Evolutionary conservation across 345 rosid genomes (phyloP), one percentile per base, ranked within the genome.

Genomic region (Citrus trifoliata): DNA sequence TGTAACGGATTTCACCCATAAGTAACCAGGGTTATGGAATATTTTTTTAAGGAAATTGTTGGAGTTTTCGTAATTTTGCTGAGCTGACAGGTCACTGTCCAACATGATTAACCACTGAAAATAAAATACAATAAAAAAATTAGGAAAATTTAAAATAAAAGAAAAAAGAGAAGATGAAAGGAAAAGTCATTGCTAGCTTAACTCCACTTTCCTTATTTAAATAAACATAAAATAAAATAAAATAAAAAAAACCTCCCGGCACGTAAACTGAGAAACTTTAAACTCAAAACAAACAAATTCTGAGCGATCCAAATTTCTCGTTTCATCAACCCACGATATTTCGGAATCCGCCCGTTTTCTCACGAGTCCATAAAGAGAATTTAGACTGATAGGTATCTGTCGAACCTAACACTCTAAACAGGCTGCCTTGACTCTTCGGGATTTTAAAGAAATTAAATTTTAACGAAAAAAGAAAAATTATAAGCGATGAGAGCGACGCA

Each of bases 311-410:
- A 7, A 3, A 5, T 46, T 10, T 69, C 6, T 24, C 56, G 0
- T 24, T 21, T 25, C 21, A 14, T 16, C 8, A 46, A 46, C 6
- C 27, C 58, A 24, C 61, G 18, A 51, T 28, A 33, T 6, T 0
- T 32, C 1, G 9, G 2, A 8, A 65, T 9, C 10, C 2, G 0
- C 10, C 6, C 25, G n/a, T 33, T 33, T 65, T 62, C 1, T 37
- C 28, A 61, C 65, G 81, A 35, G 28, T 14, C 40, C 27, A 1
- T 4, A 0, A 38, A 18, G 80, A 68, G 51, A 70, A 78, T 61
- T 28, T 61, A 48, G 60, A 24, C 4, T 40, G 32, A 68, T 40
- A 16, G 77, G 77, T 71, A 71, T 76, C 83, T 70, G 76, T 67
- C 18, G 6, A 42, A 63, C 73, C 76, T 28, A n/a, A 55, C 35